phyloP scores from a whole-genome alignment of 2,329 filamentous ascomycete genomes.

The Geosmithia putterillii region DNA sequence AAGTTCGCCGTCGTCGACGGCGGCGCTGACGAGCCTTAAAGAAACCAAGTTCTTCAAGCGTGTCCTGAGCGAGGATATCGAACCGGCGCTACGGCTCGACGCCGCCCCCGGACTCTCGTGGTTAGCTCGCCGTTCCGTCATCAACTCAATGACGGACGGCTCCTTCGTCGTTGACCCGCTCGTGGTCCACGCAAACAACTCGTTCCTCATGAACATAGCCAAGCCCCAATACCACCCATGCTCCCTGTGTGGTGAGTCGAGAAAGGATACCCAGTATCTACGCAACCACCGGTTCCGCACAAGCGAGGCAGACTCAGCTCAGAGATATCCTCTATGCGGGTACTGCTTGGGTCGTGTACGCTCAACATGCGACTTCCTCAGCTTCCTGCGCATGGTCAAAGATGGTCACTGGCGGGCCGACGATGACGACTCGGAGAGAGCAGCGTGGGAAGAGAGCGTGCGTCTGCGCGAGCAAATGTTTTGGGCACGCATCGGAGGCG shows the following conservation, averaged over 20 bases:
- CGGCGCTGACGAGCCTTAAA: slow-evolving; percentile 53
- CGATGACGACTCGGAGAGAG: slow-evolving; percentile 70
- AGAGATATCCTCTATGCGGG: slow-evolving; percentile 78
- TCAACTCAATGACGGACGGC: slow-evolving; percentile 74
- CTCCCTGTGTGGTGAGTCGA: slow-evolving; percentile 75
- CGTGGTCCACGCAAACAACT: slow-evolving; percentile 32
- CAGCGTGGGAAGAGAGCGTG: slow-evolving; percentile 91
- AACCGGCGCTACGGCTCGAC: slow-evolving; percentile 85
- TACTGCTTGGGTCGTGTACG: slow-evolving; percentile 78
- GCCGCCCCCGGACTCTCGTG: slow-evolving; percentile 84
- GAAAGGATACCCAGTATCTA: slow-evolving; percentile 57
- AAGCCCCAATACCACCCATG: slow-evolving; percentile 56
- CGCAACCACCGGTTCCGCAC: slow-evolving; percentile 83
- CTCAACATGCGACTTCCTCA: slow-evolving; percentile 83
- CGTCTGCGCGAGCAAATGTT: slow-evolving; percentile 90
- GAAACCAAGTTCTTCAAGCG: slow-evolving; percentile 94
- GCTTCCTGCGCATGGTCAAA: slow-evolving; percentile 81
- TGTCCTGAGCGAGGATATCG: slow-evolving; percentile 77
- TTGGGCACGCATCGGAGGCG: slow-evolving; percentile 85
- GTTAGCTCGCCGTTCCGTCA: slow-evolving; percentile 76
- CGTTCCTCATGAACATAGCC: slow-evolving; percentile 33
- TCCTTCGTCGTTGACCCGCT: slow-evolving; percentile 84
- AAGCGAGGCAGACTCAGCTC: slow-evolving; percentile 74
- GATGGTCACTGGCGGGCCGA: slow-evolving; percentile 86
- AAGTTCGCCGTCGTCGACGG: slow-evolving; percentile 21